phyloP scores from a whole-genome alignment of 768 basidiomycete genomes.

The Phlegmacium glaucopus region DNA sequence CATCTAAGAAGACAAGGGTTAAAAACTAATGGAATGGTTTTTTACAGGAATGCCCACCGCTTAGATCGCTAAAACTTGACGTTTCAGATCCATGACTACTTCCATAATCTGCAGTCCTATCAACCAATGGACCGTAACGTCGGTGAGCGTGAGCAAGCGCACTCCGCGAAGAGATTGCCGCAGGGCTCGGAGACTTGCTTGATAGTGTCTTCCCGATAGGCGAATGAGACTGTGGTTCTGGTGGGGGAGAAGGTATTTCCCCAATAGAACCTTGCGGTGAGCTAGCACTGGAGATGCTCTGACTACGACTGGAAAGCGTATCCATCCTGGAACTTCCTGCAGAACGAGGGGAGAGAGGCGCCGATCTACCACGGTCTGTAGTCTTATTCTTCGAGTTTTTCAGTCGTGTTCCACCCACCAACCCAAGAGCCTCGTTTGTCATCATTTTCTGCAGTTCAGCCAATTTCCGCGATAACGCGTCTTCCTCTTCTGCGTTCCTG shows the following conservation, averaged over 20 bases:
- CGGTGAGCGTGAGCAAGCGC: slow-evolving; percentile 48
- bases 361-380: slow-evolving; percentile 42
- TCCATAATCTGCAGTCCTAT: slow-evolving; percentile 48
- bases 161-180: slow-evolving; percentile 52
- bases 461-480: slow-evolving; percentile 63
- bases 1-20: slow-evolving; percentile 38
- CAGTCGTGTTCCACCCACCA: slow-evolving; percentile 46
- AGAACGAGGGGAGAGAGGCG: slow-evolving; percentile 31
- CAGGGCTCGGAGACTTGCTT: slow-evolving; percentile 60
- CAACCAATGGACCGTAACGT: slow-evolving; percentile 42
- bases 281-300: slow-evolving; percentile 70
- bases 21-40: neutral
- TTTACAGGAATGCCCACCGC: slow-evolving; percentile 45
- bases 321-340: slow-evolving; percentile 26
- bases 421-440: slow-evolving; percentile 68
- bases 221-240: slow-evolving; percentile 51
- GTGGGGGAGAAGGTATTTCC: slow-evolving; percentile 72
- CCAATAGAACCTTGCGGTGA: slow-evolving; percentile 80
- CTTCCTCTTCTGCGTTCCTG: slow-evolving; percentile 62
- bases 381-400: slow-evolving; percentile 35
- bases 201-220: slow-evolving; percentile 51
- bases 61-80: slow-evolving; percentile 83
- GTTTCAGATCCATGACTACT: slow-evolving; percentile 71
- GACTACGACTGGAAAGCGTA: slow-evolving; percentile 46
- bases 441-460: slow-evolving; percentile 68